Evolutionary conservation across 2,329 filamentous ascomycete genomes (phyloP).

Genomic region (Juglanconis sp.): DNA sequence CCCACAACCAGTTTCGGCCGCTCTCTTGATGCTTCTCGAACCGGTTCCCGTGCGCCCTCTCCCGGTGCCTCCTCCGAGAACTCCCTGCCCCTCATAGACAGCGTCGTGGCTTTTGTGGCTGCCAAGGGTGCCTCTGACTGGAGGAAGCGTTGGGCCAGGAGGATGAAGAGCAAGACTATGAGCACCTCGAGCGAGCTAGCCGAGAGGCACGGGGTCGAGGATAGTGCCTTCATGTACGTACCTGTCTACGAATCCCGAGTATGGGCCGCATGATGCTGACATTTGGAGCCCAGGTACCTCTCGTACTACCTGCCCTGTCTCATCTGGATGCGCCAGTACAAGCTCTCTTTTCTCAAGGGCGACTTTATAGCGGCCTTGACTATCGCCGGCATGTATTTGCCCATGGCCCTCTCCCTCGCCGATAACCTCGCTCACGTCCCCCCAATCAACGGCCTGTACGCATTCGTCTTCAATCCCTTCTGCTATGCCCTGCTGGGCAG

Average conservation of each 20-base stretch:
- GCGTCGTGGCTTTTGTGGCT: constrained; percentile 34
- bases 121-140: constrained; percentile 39
- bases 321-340: constrained; percentile 88
- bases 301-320: constrained; percentile 90
- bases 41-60: constrained; percentile 31
- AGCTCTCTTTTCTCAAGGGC: constrained; percentile 74
- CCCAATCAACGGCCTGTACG: constrained; percentile 89
- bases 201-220: constrained; percentile 68
- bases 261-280: constrained; percentile 4
- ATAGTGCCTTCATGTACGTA: constrained; percentile 69
- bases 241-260: neutral
- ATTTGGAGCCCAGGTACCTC: constrained; percentile 62
- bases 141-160: constrained; percentile 47
- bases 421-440: constrained; percentile 90
- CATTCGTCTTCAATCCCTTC: constrained; percentile 88
- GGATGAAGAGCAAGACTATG: constrained; percentile 62
- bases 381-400: constrained; percentile 98
- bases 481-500: constrained; percentile 89
- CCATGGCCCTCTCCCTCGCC: constrained; percentile 91
- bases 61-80: constrained; percentile 25
- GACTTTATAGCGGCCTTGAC: constrained; percentile 87
- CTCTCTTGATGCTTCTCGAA: constrained; percentile 29
- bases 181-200: constrained; percentile 71
- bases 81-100: constrained; percentile 35
- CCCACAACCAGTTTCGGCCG: constrained; percentile 35